Base-by-base conservation (phyloP, 371 early-diverging fungal genomes). In the Mortierella polycephala region DNA sequence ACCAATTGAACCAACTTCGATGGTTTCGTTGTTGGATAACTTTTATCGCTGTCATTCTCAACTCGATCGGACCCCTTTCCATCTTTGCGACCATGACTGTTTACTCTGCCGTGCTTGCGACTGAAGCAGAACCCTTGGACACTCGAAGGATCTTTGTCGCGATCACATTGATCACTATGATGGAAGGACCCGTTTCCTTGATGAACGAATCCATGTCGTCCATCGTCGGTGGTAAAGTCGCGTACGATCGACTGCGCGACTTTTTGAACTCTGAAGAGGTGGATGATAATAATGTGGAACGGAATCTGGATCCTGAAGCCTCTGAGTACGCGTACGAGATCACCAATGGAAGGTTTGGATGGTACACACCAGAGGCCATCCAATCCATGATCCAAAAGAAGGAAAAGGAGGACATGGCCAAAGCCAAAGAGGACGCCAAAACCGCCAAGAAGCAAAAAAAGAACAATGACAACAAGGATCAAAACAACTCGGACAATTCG, bases 141-240 rank as follows among this genome's bases (percentile, higher is more conserved):
- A 85, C 92, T 21, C 69, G 83, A 11, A 84, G 84, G 11, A 82
- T 92, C 7, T 81, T 94, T 16, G 69, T 86, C 9, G 88, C 91
- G 5, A 88, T 98, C 73, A 87, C 95, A 1, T 86, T 96, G 37
- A 95, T 98, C 85, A 93, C 92, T 74, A 86, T 96, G 80, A 82
- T 98, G 53, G 94, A 92, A 57, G 93, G 93, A 82, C 97, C 97
- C 44, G 80, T 96, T 40, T 68, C 84, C 20, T 84, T 89, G 49
- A 86, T 96, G 11, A 67, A 56, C 49, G 20, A 39, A 3, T 70
- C 76, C 0, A 10, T 76, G 52, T 63, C 67, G 14, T 52, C 54
- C 14, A 54, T 76, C 12, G 30, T 71, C 21, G 47, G 57, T 5
- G 77, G 77, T 2, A 56, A 49, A 14, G 75, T 81, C 23, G 53